Conservation (phyloP, 148 eudicot species). For the Mesembryanthemum crystallinum region DNA sequence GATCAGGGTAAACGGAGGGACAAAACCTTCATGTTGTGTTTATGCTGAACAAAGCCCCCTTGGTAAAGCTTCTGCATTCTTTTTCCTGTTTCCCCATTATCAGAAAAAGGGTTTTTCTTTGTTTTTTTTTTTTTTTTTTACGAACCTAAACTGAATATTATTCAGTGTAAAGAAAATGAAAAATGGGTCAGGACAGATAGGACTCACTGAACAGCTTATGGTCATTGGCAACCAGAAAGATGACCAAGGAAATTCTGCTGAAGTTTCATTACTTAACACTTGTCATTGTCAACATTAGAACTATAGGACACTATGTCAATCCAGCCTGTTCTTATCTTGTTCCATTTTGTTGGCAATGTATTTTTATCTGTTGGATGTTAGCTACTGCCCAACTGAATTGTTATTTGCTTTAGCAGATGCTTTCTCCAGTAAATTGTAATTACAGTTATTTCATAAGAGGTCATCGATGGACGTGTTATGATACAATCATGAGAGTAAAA, state of each 20-base stretch:
- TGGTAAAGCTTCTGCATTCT: not conserved
- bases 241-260: not conserved
- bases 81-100: not conserved
- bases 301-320: not conserved
- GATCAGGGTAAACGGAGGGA: not conserved
- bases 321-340: not conserved
- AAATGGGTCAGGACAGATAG: not conserved
- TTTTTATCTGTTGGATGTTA: not conserved
- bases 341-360: not conserved
- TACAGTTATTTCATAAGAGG: slow-evolving; percentile 41
- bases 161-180: not conserved
- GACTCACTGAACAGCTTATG: not conserved
- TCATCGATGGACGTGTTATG: slow-evolving; percentile 51
- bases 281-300: not conserved
- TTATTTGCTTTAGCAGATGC: slow-evolving; percentile 35
- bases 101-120: too few relatives aligned
- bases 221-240: not conserved
- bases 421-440: slow-evolving; percentile 31
- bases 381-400: not conserved
- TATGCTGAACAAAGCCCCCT: not conserved
- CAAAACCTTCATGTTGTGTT: too few relatives aligned
- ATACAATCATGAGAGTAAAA: slow-evolving; percentile 38
- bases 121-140: not conserved
- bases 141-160: not conserved
- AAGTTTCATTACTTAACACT: not conserved